Evolutionary conservation across 208 protist species (phyloP).

Genomic region (Crithidia expoeki): DNA sequence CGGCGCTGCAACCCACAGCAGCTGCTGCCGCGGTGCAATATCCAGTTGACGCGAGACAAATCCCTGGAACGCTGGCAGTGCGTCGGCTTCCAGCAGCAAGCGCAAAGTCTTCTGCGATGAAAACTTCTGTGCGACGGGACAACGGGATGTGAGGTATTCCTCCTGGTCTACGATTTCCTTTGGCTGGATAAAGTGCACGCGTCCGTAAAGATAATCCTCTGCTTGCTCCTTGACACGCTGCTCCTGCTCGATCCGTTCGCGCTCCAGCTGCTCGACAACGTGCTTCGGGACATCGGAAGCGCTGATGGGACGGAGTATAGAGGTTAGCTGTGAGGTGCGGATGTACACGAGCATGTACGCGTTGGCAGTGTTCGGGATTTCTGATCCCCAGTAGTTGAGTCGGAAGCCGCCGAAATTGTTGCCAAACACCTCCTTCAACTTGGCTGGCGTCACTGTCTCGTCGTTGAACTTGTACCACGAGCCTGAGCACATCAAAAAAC

Average conservation of each 20-base stretch:
- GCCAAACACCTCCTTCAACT: constrained; percentile 85
- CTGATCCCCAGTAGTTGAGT: constrained; percentile 88
- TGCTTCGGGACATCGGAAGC: constrained; percentile 72
- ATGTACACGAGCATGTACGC: constrained; percentile 94
- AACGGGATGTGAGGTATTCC: constrained; percentile 56
- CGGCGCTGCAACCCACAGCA: constrained; percentile 67
- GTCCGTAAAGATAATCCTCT: constrained; percentile 85
- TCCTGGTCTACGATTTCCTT: constrained; percentile 65
- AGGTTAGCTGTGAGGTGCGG: constrained; percentile 65
- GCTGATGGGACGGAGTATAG: constrained; percentile 67
- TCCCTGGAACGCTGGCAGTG: constrained; percentile 54
- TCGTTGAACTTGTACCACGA: constrained; percentile 94
- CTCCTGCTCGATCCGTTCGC: constrained; percentile 61
- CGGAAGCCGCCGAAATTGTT: constrained; percentile 86
- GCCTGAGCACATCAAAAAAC: constrained; percentile 71
- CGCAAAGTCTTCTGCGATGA: constrained; percentile 62
- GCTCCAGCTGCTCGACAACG: constrained; percentile 67
- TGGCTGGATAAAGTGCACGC: constrained; percentile 71
- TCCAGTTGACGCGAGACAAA: constrained; percentile 58
- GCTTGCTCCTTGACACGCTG: constrained; percentile 55
- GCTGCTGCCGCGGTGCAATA: constrained; percentile 40
- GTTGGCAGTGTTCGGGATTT: constrained; percentile 78
- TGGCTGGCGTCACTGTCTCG: constrained; percentile 77
- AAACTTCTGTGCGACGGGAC: constrained; percentile 57
- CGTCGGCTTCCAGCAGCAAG: constrained; percentile 59